Evolutionary conservation across 1,284 basidiomycete genomes (phyloP), one percentile per base, ranked within the genome.

Genomic region (Ganoderma boninense): DNA sequence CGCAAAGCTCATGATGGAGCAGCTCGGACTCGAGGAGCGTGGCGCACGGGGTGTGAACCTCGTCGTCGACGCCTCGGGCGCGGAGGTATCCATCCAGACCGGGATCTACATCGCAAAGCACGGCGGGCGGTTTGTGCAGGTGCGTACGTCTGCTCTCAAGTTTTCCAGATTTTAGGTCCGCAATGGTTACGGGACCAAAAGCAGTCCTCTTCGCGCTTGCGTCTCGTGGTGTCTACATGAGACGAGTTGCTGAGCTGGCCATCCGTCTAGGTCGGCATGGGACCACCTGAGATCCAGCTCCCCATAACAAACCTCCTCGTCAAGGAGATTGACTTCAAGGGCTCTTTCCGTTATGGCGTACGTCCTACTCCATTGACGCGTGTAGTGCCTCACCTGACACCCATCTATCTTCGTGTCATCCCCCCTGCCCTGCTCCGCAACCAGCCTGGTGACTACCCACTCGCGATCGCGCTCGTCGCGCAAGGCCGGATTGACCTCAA

Each of bases 281-380:
- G 92, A 26, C 84, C 84, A 62, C 83, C 90, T 2, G 86, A 93
- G 71, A 84, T 93, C 62, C 85, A 83, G 13, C 82, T 94, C 65
- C 89, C 93, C 63, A 81, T 93, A 75, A 87, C 87, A 44, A 82
- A 84, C 49, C 80, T 94, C 29, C 85, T 91, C 74, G 83, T 84
- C 73, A 97, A 96, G 83, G 95, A 97, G 81, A 80, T 97, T 43
- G 89, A 87, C 72, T 86, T 96, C 80, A 93, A 92, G 76, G 95
- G 95, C 60, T 95, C 94, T 20, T 96, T 97, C 92, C 92, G 95
- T 72, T 96, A 94, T 74, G 93, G 92, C 13, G 91, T 93, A 81
- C 68, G 89, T 84, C 20, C 26, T 10, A 46, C 69, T 23, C 40
- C n/a, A 7, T 26, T 29, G 26, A 8, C 23, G 14, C 42, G n/a